A percentile compares a stretch with the other conserved stretches of the same genome.
Evolutionary conservation across 176 grass and related monocot species (phyloP).

Genomic region (Hordeum vulgare): MorexV3_pseudomolecules_assembly NC_058523.1:18523183-18523682

Average conservation of each 20-base stretch:
- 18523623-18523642: slow-evolving; percentile 5
- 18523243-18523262: slow-evolving; percentile 64
- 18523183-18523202: too few species aligned
- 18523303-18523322: slow-evolving; percentile 84
- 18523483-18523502: slow-evolving; percentile 74
- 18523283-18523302: slow-evolving; percentile 95
- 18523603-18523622: not conserved
- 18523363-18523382: slow-evolving; percentile 85
- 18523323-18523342: slow-evolving; percentile 68
- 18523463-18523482: slow-evolving; percentile 72
- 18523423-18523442: not conserved
- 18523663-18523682: not conserved
- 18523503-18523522: slow-evolving; percentile 73
- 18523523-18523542: slow-evolving; percentile 72
- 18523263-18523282: slow-evolving; percentile 84
- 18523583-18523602: slow-evolving; percentile 47
- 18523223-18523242: not conserved
- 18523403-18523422: not conserved
- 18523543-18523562: slow-evolving; percentile 63
- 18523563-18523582: slow-evolving; percentile 57
- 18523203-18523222: not conserved
- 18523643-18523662: not conserved
- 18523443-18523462: slow-evolving; percentile 25
- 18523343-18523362: slow-evolving; percentile 96
- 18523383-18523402: not conserved